Evolutionary conservation across 306 rosid species (phyloP).

Genomic region (Begonia peltatifolia): DNA sequence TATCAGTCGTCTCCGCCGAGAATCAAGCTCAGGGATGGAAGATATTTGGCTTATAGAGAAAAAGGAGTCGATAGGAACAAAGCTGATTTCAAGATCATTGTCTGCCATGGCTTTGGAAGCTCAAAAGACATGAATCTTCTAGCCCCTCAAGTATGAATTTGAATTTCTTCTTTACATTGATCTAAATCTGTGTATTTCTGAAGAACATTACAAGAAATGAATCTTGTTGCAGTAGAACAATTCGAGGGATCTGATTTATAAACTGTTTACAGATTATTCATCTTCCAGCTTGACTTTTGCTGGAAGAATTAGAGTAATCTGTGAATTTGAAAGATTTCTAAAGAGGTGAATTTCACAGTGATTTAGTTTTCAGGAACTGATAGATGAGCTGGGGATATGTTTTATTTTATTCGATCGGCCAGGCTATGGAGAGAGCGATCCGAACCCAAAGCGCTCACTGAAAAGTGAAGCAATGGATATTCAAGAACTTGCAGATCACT

Average conservation of each 20-base stretch:
- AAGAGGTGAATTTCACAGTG: neutral
- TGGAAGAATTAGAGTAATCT: too few relatives aligned
- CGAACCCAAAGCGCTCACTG: slow-evolving; percentile 54
- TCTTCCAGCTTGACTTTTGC: too few relatives aligned
- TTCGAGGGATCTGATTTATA: too few relatives aligned
- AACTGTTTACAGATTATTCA: too few relatives aligned
- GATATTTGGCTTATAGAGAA: slow-evolving; percentile 33
- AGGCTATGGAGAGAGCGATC: slow-evolving; percentile 94
- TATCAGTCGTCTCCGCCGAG: slow-evolving; percentile 18
- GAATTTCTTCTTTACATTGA: neutral
- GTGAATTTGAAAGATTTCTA: neutral
- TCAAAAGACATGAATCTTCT: slow-evolving; percentile 44
- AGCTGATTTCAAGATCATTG: slow-evolving; percentile 24
- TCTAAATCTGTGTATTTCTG: neutral
- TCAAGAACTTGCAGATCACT: slow-evolving; percentile 72
- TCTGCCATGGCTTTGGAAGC: slow-evolving; percentile 46
- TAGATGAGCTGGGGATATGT: slow-evolving; percentile 61
- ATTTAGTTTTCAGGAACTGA: slow-evolving; percentile 45
- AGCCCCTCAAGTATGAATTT: slow-evolving; percentile 26
- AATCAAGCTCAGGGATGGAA: slow-evolving; percentile 37
- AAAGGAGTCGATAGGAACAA: slow-evolving; percentile 24
- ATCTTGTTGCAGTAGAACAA: too few relatives aligned
- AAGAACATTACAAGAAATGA: too few relatives aligned
- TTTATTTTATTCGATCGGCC: slow-evolving; percentile 72
- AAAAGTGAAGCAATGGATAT: slow-evolving; percentile 77